phyloP scores from a whole-genome alignment of 1,139 yeast genomes.

The Saccharomycopsis crataegensis region DNA sequence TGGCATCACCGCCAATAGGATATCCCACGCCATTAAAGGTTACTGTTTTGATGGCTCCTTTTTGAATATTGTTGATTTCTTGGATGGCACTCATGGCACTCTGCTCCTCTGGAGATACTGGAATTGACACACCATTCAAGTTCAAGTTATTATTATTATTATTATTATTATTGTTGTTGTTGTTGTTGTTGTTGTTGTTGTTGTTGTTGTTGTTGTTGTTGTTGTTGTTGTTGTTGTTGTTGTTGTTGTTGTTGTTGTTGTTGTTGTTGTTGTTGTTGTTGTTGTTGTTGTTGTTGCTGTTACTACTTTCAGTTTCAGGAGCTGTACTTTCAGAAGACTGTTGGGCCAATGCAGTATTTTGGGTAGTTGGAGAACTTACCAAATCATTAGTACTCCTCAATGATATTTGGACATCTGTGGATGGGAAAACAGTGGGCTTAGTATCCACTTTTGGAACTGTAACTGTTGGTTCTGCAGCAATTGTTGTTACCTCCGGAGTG shows the following conservation, averaged over 20 bases:
- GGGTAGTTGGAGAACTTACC: background rate
- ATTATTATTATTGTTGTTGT: background rate
- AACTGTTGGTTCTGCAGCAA: too few species aligned
- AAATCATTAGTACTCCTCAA: background rate
- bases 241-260: background rate
- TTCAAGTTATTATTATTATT: background rate
- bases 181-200: background rate
- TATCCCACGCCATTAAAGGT: slow-evolving; percentile 1
- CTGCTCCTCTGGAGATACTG: background rate
- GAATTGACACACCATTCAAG: background rate
- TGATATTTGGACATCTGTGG: too few species aligned
- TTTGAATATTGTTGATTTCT: background rate
- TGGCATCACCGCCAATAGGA: slow-evolving; percentile 9
- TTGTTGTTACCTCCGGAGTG: too few species aligned
- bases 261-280: background rate
- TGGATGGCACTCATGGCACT: background rate
- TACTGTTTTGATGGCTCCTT: background rate
- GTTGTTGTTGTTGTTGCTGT: background rate
- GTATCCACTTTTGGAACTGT: too few species aligned
- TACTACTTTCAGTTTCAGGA: background rate
- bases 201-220: slow-evolving; percentile 8
- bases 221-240: background rate
- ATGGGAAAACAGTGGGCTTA: too few species aligned
- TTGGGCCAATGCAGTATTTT: background rate
- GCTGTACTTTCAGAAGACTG: background rate